These are phyloP conservation scores for Hyaloperonospora brassicae DNA, from an alignment of 352 stramenopile genomes.

Conservation along the genomic window DNA sequence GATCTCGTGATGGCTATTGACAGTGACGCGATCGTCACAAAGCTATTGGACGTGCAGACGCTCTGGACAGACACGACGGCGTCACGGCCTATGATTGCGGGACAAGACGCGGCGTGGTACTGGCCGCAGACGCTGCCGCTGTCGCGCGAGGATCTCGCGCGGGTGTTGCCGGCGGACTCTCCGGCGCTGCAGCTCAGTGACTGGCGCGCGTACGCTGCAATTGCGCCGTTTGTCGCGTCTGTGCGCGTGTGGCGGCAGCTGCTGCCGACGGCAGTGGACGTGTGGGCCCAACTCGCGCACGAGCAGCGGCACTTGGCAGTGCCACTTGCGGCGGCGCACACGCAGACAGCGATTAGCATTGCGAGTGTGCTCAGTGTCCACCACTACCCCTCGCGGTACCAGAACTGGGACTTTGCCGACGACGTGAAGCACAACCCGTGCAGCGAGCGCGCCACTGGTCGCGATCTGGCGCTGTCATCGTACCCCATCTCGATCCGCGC, in stretches of 20 bases:
- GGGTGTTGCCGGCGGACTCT: conserved; percentile 38
- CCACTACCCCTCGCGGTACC: conserved; percentile 73
- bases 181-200: conserved; percentile 37
- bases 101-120: conserved; percentile 79
- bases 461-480: conserved; percentile 46
- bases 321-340: conserved; percentile 59
- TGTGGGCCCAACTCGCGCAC: conserved; percentile 43
- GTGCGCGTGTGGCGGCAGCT: conserved; percentile 39
- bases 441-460: conserved; percentile 26
- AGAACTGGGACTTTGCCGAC: conserved; percentile 85
- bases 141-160: conserved; percentile 23
- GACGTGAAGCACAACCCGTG: conserved; percentile 73
- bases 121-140: conserved; percentile 46
- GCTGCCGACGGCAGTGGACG: conserved; percentile 36
- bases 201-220: conserved; percentile 65
- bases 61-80: conserved; percentile 60
- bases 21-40: conserved; percentile 76
- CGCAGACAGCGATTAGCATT: conserved; percentile 44
- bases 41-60: conserved; percentile 66
- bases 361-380: conserved; percentile 67
- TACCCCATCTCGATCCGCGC: conserved; percentile 71
- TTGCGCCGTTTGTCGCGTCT: conserved; percentile 66
- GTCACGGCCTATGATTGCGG: conserved; percentile 50
- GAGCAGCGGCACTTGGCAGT: conserved; percentile 60
- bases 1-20: conserved; percentile 77